Evolutionary conservation across 2,329 filamentous ascomycete genomes (phyloP), one percentile per base, ranked within the genome.

Genomic region (Botrytis galanthina): DNA sequence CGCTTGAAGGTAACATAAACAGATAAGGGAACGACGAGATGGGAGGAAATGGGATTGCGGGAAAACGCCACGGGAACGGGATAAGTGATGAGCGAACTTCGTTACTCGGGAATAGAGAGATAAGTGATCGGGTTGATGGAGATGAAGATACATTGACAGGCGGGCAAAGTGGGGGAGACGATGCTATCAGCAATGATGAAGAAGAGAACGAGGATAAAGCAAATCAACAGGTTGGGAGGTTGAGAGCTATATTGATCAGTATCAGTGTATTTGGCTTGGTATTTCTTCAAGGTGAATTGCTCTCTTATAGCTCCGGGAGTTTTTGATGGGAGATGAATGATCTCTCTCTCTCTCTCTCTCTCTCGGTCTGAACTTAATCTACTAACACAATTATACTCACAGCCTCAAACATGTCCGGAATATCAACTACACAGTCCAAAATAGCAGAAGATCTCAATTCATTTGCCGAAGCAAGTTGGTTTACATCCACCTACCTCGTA

Each of bases 371-470:
- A 37, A 70, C 75, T 59, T 74, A 54, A n/a, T 5, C 20, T 42
- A 20, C 48, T 64, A 62, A 48, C 35, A 37, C 66, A 42, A 72
- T n/a, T 37, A 26, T 63, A 48, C 64, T 22, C 18, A 71, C 72
- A 81, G 80, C 80, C 44, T 77, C 88, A 75, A 96, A 96, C 79
- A 93, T 95, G 83, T 93, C 91, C 20, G 90, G 93, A 77, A 90
- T 97, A 80, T 93, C 92, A 9, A 95, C 94, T 73, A 92, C 92
- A 2, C 93, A 96, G 82, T 93, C 91, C 12, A 86, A 86, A 68
- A 93, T 97, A 76, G 93, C 93, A 3, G 87, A 87, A 12, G 93
- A 95, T 76, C 85, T 97, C 2, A 86, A 93, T 81, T 89, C 92
- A 1, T 94, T 93, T 78, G 89, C 90, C 73, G 84, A 89, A 72